phyloP scores from a whole-genome alignment of 2,329 filamentous ascomycete species.

The Fusarium stilboides region DNA sequence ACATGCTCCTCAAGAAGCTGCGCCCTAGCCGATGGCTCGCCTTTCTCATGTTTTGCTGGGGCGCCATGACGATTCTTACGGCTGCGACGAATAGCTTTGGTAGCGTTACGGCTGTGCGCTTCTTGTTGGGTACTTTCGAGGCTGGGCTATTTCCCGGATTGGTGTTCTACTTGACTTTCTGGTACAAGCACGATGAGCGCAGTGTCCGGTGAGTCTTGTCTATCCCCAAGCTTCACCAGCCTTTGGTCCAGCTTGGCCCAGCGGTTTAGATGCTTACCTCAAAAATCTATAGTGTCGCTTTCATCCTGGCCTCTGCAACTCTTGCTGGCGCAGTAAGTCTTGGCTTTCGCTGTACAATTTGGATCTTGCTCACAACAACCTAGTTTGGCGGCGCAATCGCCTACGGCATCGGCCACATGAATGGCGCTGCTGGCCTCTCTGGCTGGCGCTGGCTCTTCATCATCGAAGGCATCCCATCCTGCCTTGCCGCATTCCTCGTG shows the following conservation, averaged over 20 bases:
- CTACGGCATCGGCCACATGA: conserved; percentile 80
- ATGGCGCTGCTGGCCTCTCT: conserved; percentile 70
- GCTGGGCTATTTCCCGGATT: conserved; percentile 75
- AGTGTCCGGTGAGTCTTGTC: conserved; percentile 65
- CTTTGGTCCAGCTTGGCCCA: conserved; percentile 17
- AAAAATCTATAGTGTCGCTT: conserved; percentile 67
- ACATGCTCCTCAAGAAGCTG: conserved; percentile 76
- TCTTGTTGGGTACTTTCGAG: conserved; percentile 79
- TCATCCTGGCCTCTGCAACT: conserved; percentile 78
- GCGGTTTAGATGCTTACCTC: conserved; percentile 27
- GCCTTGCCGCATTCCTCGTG: conserved; percentile 72
- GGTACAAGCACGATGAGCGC: conserved; percentile 80
- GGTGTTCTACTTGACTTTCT: conserved; percentile 79
- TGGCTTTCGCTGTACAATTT: too few relatives aligned
- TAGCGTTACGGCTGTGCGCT: conserved; percentile 75
- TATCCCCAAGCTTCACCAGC: not conserved
- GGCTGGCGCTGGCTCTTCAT: conserved; percentile 80
- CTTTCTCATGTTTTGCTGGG: conserved; percentile 78
- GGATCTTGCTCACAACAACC: conserved; percentile 8
- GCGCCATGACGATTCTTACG: conserved; percentile 76
- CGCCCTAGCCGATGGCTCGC: conserved; percentile 75
- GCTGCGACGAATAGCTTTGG: conserved; percentile 74
- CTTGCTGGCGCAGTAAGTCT: conserved; percentile 72
- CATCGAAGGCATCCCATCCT: conserved; percentile 75
- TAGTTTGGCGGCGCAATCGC: conserved; percentile 79